phyloP scores from a whole-genome alignment of 2,329 filamentous ascomycete genomes.

The Coniosporium tulheliwenetii region DNA sequence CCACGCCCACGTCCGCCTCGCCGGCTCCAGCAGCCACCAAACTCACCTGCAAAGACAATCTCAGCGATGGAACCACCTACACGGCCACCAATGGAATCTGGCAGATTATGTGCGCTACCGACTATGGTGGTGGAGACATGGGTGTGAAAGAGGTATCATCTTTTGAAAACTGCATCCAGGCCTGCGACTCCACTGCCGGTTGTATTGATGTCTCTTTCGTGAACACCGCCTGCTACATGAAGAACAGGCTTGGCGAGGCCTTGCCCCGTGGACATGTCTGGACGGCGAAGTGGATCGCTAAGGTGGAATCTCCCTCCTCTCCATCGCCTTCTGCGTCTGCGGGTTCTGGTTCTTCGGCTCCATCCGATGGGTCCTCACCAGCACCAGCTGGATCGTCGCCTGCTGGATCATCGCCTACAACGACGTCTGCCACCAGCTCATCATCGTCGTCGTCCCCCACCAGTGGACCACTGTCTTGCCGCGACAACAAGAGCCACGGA shows the following conservation, averaged over 20 bases:
- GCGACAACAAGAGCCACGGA: constrained; percentile 6
- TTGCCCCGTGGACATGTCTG: too few species aligned
- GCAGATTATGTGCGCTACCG: constrained; percentile 13
- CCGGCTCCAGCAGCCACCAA: neutral
- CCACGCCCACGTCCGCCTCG: neutral
- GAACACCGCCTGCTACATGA: constrained; percentile 7
- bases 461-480: neutral
- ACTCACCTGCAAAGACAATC: constrained; percentile 3
- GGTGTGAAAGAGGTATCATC: constrained; percentile 3
- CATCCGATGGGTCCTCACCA: neutral
- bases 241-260: neutral
- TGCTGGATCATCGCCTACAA: neutral
- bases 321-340: too few species aligned
- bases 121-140: constrained; percentile 14
- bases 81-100: constrained; percentile 8
- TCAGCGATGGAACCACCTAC: constrained; percentile 7
- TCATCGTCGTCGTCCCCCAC: neutral
- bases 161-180: constrained; percentile 10
- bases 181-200: constrained; percentile 7
- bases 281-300: too few species aligned
- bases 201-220: constrained; percentile 11
- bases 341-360: too few species aligned
- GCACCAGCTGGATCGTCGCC: neutral
- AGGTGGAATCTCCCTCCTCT: too few species aligned
- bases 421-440: neutral